Conservation (phyloP, 176 grass and related monocot species). For the Cenchrus fungigraminus region DNA sequence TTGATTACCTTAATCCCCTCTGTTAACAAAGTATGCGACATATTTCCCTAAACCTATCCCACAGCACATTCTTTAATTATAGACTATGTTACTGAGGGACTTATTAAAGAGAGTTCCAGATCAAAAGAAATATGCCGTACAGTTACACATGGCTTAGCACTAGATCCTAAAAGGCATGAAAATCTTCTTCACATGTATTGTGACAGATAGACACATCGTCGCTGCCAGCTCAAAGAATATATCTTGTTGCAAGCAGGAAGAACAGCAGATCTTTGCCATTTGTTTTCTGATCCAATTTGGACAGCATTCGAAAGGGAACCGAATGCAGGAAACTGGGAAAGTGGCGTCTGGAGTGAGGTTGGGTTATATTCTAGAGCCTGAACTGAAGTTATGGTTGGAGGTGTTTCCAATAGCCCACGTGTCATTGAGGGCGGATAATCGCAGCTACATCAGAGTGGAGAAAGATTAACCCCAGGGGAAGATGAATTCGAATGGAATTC, state of each 20-base stretch:
- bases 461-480: too few species aligned
- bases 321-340: background rate
- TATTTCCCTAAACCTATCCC: too few species aligned
- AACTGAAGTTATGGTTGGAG: too few species aligned
- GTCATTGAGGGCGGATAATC: too few species aligned
- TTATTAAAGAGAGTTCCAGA: background rate
- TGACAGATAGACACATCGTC: conserved; percentile 6
- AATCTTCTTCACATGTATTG: conserved; percentile 22
- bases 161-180: background rate
- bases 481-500: too few species aligned
- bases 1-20: background rate
- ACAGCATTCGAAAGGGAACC: background rate
- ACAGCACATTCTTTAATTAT: background rate
- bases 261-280: background rate
- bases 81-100: background rate
- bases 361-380: too few species aligned
- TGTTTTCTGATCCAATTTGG: conserved; percentile 4
- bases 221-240: conserved; percentile 13
- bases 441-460: too few species aligned
- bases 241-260: background rate
- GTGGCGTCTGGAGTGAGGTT: background rate
- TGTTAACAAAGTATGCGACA: conserved; percentile 6
- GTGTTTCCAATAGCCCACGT: too few species aligned
- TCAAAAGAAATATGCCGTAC: conserved; percentile 1
- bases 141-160: conserved; percentile 30